These are phyloP conservation scores for Lichtheimia hyalospora DNA, from an alignment of 371 early-diverging fungal species.

Conservation along the genomic window DNA sequence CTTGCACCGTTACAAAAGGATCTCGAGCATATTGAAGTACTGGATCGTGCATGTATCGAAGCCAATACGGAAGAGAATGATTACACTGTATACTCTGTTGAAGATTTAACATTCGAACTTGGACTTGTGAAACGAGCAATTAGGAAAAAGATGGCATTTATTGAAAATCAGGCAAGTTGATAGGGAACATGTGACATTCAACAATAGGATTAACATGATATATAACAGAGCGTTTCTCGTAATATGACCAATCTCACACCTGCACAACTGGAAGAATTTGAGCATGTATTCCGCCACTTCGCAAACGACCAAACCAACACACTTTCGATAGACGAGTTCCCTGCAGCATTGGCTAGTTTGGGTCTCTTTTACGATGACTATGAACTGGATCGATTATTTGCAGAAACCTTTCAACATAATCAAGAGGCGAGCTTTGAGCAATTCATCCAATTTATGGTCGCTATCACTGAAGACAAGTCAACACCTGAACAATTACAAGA, in stretches of 20 bases:
- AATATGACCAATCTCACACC: conserved; percentile 92
- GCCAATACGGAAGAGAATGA: conserved; percentile 94
- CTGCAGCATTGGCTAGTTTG: conserved; percentile 82
- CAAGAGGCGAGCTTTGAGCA: conserved; percentile 81
- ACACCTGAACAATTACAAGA: conserved; percentile 84
- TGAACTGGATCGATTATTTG: conserved; percentile 70
- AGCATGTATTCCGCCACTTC: conserved; percentile 86
- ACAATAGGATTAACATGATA: not conserved
- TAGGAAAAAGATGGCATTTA: conserved; percentile 85
- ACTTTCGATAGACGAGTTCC: conserved; percentile 78
- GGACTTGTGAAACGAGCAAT: conserved; percentile 76
- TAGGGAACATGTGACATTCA: not conserved
- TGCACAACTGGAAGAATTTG: conserved; percentile 91
- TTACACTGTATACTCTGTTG: conserved; percentile 86
- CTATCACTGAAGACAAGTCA: conserved; percentile 89
- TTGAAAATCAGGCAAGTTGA: conserved; percentile 82
- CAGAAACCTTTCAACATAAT: conserved; percentile 57
- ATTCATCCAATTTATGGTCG: conserved; percentile 86
- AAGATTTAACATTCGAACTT: conserved; percentile 87
- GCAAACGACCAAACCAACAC: conserved; percentile 81
- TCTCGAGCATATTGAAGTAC: conserved; percentile 56
- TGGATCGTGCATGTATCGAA: conserved; percentile 73
- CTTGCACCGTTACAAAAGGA: conserved; percentile 11
- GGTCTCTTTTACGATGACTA: conserved; percentile 81
- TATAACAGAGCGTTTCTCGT: conserved; percentile 72